phyloP scores from a whole-genome alignment of 208 protist species.

The Wallacemonas collosoma region DNA sequence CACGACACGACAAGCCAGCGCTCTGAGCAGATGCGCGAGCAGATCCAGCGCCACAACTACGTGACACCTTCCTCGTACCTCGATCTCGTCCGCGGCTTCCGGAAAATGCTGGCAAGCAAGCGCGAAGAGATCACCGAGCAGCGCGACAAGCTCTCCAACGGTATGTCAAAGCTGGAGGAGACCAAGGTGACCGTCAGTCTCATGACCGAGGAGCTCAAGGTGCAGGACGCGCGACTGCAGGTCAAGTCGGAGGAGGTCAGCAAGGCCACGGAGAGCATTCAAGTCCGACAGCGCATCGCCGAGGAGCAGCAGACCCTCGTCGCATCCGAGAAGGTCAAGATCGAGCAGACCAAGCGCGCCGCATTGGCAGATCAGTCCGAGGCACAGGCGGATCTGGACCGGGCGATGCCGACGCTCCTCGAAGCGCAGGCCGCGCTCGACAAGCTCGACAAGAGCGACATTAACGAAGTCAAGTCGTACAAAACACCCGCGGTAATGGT shows the following conservation, averaged over 20 bases:
- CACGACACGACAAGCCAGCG: conserved; percentile 90
- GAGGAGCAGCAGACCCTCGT: conserved; percentile 97
- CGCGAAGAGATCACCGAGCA: conserved; percentile 93
- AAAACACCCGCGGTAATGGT: conserved; percentile 95
- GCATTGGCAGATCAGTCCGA: conserved; percentile 89
- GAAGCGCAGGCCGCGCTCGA: conserved; percentile 95
- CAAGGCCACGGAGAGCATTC: conserved; percentile 92
- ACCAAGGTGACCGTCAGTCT: conserved; percentile 90
- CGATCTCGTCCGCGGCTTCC: conserved; percentile 96
- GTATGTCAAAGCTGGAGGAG: conserved; percentile 94
- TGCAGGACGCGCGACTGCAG: conserved; percentile 87
- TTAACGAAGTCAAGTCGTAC: conserved; percentile 98
- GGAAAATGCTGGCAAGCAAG: conserved; percentile 93
- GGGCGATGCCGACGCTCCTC: conserved; percentile 96
- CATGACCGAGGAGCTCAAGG: conserved; percentile 92
- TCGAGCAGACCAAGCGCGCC: conserved; percentile 92
- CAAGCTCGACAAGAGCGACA: conserved; percentile 96
- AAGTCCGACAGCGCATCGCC: conserved; percentile 94
- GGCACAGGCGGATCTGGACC: conserved; percentile 96
- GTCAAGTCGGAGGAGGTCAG: conserved; percentile 88
- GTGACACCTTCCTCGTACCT: conserved; percentile 99
- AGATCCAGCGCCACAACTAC: conserved; percentile 96
- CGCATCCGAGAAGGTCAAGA: conserved; percentile 94
- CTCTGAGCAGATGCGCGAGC: conserved; percentile 92
- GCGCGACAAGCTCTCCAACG: conserved; percentile 96